Percentiles rank a stretch among this genome's conserved stretches.
phyloP scores from a whole-genome alignment of 2,329 filamentous ascomycete genomes.

The Dothidotthia symphoricarpi region DNA sequence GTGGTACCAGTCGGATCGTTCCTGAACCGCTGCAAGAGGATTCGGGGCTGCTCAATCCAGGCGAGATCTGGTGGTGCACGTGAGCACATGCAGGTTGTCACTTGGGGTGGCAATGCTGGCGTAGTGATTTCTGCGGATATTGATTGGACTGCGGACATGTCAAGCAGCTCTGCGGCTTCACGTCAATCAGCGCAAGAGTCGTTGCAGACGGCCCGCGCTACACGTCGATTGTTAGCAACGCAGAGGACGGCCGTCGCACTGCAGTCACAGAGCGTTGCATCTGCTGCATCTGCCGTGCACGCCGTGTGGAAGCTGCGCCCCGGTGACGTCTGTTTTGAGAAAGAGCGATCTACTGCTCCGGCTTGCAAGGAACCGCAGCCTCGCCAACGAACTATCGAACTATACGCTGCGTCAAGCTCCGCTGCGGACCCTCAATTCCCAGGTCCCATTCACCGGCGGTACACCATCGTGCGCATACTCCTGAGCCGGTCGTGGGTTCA shows the following conservation, averaged over 20 bases:
- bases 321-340: constrained; percentile 27
- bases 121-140: neutral
- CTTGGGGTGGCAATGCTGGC: neutral
- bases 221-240: neutral
- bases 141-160: too few relatives aligned
- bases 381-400: constrained; percentile 5
- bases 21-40: too few relatives aligned
- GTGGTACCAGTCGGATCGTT: too few relatives aligned
- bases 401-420: constrained; percentile 1
- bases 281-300: constrained; percentile 19
- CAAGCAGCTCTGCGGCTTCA: too few relatives aligned
- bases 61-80: constrained; percentile 1
- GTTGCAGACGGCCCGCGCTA: too few relatives aligned
- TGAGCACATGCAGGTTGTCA: neutral
- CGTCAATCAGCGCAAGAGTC: too few relatives aligned
- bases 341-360: constrained; percentile 19
- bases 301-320: constrained; percentile 13
- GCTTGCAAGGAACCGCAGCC: constrained; percentile 9
- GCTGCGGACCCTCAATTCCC: too few relatives aligned
- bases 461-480: too few relatives aligned
- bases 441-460: too few relatives aligned
- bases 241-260: too few relatives aligned
- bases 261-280: neutral
- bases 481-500: too few relatives aligned
- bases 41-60: too few relatives aligned